A percentile compares a stretch with the other conserved stretches of the same genome.
These are phyloP conservation scores for Saturnispora diversa DNA, from an alignment of 805 yeast genomes.

Conservation along the genomic window DNA sequence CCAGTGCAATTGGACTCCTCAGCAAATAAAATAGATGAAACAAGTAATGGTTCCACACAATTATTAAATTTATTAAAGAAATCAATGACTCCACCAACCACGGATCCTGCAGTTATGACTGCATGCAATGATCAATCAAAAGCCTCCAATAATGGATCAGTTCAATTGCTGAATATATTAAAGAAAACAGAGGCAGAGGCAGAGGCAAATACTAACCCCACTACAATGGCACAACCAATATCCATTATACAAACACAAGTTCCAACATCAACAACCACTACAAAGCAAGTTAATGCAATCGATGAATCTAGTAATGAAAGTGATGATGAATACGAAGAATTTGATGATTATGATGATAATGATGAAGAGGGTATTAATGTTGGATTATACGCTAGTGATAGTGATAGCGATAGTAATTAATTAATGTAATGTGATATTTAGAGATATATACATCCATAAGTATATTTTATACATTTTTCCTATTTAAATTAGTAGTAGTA, in stretches of 20 bases:
- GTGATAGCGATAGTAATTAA: constrained; percentile 4
- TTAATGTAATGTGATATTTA: background rate
- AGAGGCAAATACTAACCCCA: no score
- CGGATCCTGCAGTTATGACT: no score
- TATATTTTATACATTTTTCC: background rate
- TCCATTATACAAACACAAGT: no score
- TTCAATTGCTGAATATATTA: background rate
- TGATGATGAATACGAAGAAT: constrained; percentile 13
- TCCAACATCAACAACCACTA: background rate
- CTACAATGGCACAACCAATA: no score
- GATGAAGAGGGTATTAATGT: constrained; percentile 16
- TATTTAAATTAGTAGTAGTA: background rate
- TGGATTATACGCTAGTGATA: constrained; percentile 11
- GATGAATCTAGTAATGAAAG: constrained; percentile 13
- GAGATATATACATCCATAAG: background rate
- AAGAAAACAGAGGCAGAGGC: background rate
- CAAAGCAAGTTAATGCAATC: background rate
- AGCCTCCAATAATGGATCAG: background rate
- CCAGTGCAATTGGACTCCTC: background rate
- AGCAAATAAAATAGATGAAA: background rate
- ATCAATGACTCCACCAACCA: background rate
- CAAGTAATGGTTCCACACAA: constrained; percentile 1
- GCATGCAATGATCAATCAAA: background rate
- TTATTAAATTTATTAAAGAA: constrained; percentile 8
- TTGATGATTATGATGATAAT: constrained; percentile 17